phyloP scores from a whole-genome alignment of 2,329 filamentous ascomycete species.

The Aquanectria penicillioides region DNA sequence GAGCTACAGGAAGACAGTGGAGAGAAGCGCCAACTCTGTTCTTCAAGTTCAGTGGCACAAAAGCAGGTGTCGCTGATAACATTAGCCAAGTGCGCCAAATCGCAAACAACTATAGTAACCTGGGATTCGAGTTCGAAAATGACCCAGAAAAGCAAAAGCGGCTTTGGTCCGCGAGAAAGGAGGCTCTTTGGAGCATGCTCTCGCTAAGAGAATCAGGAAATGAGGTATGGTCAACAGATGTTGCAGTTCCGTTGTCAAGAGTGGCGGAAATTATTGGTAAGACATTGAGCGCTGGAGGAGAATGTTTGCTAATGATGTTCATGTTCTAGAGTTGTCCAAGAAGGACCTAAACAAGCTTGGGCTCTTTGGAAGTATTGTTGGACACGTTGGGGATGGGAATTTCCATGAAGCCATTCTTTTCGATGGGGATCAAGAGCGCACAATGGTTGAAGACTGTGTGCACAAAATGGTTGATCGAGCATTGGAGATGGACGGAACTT shows the following conservation, averaged over 20 bases:
- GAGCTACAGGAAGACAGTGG: constrained; percentile 69
- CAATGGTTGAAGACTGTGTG: constrained; percentile 59
- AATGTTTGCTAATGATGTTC: neutral
- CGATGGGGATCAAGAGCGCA: constrained; percentile 55
- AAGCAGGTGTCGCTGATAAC: neutral
- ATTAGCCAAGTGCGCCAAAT: neutral
- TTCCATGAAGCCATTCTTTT: constrained; percentile 61
- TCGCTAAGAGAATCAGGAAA: constrained; percentile 57
- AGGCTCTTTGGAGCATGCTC: constrained; percentile 71
- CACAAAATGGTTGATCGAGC: constrained; percentile 1
- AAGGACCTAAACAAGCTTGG: constrained; percentile 65
- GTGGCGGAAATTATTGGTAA: constrained; percentile 66
- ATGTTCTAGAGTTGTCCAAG: constrained; percentile 59
- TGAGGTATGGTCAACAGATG: constrained; percentile 74
- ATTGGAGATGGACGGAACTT: neutral
- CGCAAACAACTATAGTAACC: neutral
- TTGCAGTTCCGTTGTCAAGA: constrained; percentile 71
- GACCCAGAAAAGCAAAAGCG: neutral
- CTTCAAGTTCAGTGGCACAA: constrained; percentile 61
- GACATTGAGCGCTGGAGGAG: neutral
- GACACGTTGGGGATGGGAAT: constrained; percentile 75
- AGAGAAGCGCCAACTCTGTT: constrained; percentile 77
- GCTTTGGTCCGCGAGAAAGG: constrained; percentile 73
- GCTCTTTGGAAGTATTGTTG: constrained; percentile 68
- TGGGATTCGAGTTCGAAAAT: neutral